These are phyloP conservation scores for Leptographium wingfieldii DNA, from an alignment of 2,329 filamentous ascomycete genomes.

Conservation along the genomic window DNA sequence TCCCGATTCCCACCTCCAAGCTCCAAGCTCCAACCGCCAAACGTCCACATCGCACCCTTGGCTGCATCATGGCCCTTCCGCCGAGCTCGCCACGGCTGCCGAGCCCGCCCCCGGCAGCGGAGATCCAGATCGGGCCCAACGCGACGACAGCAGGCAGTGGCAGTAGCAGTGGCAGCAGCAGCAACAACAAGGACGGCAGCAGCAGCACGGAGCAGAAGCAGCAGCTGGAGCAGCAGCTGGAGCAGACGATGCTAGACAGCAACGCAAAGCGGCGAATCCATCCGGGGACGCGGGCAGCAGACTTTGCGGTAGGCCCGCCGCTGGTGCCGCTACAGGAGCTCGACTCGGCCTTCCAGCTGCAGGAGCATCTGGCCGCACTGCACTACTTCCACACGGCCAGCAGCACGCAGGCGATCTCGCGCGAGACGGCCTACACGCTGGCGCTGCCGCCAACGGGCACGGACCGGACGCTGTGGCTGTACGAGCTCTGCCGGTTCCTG, in stretches of 20 bases:
- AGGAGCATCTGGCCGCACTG: constrained; percentile 89
- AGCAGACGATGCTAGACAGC: constrained; percentile 52
- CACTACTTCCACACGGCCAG: constrained; percentile 67
- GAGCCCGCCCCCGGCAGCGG: constrained; percentile 85
- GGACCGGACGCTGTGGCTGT: constrained; percentile 86
- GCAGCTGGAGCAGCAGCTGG: constrained; percentile 42
- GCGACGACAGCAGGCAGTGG: constrained; percentile 11
- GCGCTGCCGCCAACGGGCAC: constrained; percentile 69
- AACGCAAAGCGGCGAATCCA: constrained; percentile 76
- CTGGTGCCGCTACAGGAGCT: constrained; percentile 82
- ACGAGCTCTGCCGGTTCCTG: constrained; percentile 92
- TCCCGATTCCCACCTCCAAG: no score
- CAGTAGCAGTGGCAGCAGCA: neutral
- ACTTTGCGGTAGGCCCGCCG: constrained; percentile 88
- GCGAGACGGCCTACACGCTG: constrained; percentile 61
- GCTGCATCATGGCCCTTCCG: constrained; percentile 33
- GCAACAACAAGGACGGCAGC: neutral
- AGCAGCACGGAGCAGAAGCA: constrained; percentile 35
- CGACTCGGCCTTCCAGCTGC: constrained; percentile 92
- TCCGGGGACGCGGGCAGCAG: constrained; percentile 78
- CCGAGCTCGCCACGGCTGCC: constrained; percentile 85
- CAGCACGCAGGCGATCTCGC: constrained; percentile 59
- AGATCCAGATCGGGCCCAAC: constrained; percentile 66
- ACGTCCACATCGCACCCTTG: no score
- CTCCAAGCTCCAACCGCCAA: no score